phyloP scores from a whole-genome alignment of 257 asterid species.

The Rhazya stricta region DNA sequence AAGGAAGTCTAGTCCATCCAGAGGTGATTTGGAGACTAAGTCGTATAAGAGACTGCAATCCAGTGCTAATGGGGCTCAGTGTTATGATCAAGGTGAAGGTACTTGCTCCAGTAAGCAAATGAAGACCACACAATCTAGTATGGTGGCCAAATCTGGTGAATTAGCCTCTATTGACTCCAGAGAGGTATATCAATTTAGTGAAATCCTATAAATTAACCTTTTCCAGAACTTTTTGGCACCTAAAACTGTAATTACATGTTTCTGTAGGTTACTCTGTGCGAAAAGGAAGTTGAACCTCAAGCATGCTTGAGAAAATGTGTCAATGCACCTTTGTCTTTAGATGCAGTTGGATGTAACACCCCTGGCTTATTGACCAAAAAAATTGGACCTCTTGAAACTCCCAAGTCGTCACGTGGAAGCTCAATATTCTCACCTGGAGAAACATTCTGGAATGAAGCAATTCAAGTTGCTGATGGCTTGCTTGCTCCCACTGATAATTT shows the following conservation, averaged over 20 bases:
- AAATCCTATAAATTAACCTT: not conserved
- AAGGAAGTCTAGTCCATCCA: conserved; percentile 31
- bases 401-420: conserved; percentile 64
- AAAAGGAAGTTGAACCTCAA: conserved; percentile 36
- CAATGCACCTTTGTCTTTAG: conserved; percentile 26
- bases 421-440: conserved; percentile 94
- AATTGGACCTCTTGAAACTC: conserved; percentile 50
- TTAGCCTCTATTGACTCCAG: conserved; percentile 25
- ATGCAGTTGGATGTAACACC: conserved; percentile 45
- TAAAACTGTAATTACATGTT: conserved; percentile 11
- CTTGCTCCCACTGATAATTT: conserved; percentile 37
- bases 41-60: conserved; percentile 38
- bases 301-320: conserved; percentile 71
- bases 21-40: conserved; percentile 39
- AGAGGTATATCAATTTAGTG: conserved; percentile 37
- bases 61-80: conserved; percentile 28
- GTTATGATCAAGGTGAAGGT: conserved; percentile 24
- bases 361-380: conserved; percentile 40
- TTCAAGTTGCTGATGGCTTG: conserved; percentile 82
- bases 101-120: conserved; percentile 28
- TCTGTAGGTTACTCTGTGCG: conserved; percentile 42
- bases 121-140: conserved; percentile 19
- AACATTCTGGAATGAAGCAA: conserved; percentile 94
- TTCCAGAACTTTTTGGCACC: not conserved
- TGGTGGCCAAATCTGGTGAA: conserved; percentile 21